phyloP scores from a whole-genome alignment of 164 flowering plant species.

The Aristolochia californica region DNA sequence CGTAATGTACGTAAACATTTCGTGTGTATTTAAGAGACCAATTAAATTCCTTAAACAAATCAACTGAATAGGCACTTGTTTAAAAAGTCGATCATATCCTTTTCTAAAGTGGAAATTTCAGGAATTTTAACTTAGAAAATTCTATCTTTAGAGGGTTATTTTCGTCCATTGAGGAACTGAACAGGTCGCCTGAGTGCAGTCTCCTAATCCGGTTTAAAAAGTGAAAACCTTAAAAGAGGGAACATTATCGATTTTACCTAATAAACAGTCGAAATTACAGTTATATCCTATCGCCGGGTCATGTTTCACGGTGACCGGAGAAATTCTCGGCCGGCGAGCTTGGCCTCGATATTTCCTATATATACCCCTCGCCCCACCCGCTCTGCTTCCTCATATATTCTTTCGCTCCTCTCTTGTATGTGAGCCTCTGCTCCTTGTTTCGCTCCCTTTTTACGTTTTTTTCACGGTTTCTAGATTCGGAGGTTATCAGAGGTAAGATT shows the following conservation, averaged over 20 bases:
- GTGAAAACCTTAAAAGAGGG: slow-evolving; percentile 1
- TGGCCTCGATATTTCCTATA: slow-evolving; percentile 44
- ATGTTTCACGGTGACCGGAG: slow-evolving; percentile 18
- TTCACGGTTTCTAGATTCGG: slow-evolving; percentile 14
- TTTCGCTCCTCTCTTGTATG: slow-evolving; percentile 6
- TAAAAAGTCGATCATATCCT: too few relatives aligned
- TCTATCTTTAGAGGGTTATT: too few relatives aligned
- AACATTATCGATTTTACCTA: neutral
- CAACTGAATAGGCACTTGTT: too few relatives aligned
- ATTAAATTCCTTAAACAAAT: too few relatives aligned
- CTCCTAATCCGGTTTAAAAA: neutral
- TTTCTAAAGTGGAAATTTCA: too few relatives aligned
- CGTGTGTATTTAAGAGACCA: too few relatives aligned
- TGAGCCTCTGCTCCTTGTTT: slow-evolving; percentile 4
- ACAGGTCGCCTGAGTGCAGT: too few relatives aligned
- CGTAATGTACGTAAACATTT: too few relatives aligned
- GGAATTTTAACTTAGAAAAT: too few relatives aligned
- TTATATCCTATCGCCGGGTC: neutral
- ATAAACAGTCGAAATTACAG: too few relatives aligned
- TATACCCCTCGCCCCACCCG: slow-evolving; percentile 29
- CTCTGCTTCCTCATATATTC: slow-evolving; percentile 18
- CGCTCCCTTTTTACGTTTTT: slow-evolving; percentile 5
- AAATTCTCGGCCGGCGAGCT: slow-evolving; percentile 16
- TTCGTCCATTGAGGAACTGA: too few relatives aligned
- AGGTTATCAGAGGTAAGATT: slow-evolving; percentile 22